These are phyloP conservation scores for Delphinella strobiligena DNA, from an alignment of 2,329 filamentous ascomycete species.

Conservation along the genomic window DNA sequence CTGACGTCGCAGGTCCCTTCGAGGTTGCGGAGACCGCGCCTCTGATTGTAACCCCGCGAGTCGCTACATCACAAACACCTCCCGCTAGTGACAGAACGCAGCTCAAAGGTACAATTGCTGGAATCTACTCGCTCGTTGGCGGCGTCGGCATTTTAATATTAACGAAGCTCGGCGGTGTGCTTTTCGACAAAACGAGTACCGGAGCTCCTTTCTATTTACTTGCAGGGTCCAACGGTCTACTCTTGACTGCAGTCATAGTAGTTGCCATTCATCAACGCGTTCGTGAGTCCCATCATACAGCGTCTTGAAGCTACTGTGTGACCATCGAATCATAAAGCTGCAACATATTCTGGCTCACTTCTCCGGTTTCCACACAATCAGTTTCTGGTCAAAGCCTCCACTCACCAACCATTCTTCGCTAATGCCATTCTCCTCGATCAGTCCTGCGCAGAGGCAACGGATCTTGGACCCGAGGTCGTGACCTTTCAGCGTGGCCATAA, in stretches of 20 bases:
- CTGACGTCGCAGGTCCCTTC: not conserved
- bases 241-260: constrained; percentile 40
- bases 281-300: not conserved
- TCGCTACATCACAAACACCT: not conserved
- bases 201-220: constrained; percentile 91
- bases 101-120: constrained; percentile 88
- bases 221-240: constrained; percentile 68
- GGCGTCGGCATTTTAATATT: constrained; percentile 81
- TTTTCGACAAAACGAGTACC: constrained; percentile 66
- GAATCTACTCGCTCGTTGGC: constrained; percentile 83
- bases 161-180: constrained; percentile 76
- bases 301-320: not conserved
- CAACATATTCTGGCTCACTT: not conserved
- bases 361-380: constrained; percentile 43
- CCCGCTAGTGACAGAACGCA: constrained; percentile 23
- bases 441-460: constrained; percentile 45
- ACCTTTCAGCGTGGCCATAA: constrained; percentile 35
- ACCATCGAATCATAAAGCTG: not conserved
- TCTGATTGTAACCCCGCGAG: constrained; percentile 1
- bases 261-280: constrained; percentile 4
- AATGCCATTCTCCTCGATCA: constrained; percentile 18
- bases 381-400: constrained; percentile 51
- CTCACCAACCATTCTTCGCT: constrained; percentile 45
- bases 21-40: constrained; percentile 9
- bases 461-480: constrained; percentile 48